phyloP scores from a whole-genome alignment of 306 rosid species.

The Cucumis sativus region Cucumber_9930_V3 NC_026659.2:315001-315500 shows the following conservation, averaged over 20 bases:
- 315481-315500: neutral
- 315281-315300: conserved; percentile 1
- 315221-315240: neutral
- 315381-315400: neutral
- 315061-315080: neutral
- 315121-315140: conserved; percentile 1
- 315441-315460: conserved; percentile 3
- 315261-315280: neutral
- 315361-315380: neutral
- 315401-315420: neutral
- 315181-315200: neutral
- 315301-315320: conserved; percentile 3
- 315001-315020: neutral
- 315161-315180: conserved; percentile 1
- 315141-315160: conserved; percentile 6
- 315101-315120: neutral
- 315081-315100: neutral
- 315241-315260: neutral
- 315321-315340: conserved; percentile 3
- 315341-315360: conserved; percentile 5
- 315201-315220: conserved; percentile 1
- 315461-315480: neutral
- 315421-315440: conserved; percentile 12
- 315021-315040: neutral
- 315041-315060: neutral